phyloP scores from a whole-genome alignment of 495 filamentous ascomycete species.

The Tuber umbilicatum region DNA sequence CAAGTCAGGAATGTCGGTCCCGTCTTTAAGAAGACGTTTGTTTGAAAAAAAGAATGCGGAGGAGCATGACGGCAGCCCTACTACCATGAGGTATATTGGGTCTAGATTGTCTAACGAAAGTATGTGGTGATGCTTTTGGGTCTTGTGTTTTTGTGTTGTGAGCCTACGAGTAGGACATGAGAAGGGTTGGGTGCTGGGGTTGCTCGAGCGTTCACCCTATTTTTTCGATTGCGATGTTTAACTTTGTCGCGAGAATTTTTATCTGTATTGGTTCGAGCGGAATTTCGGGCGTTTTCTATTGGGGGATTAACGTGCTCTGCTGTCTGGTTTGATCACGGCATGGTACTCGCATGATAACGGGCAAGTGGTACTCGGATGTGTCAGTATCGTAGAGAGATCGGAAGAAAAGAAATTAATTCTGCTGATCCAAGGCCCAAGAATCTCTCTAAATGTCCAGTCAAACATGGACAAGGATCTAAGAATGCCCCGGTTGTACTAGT shows the following conservation, averaged over 20 bases:
- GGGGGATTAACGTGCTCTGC: neutral
- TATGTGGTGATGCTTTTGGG: neutral
- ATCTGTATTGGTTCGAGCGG: neutral
- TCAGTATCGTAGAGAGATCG: too few species aligned
- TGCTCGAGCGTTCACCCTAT: neutral
- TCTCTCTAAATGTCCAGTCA: too few species aligned
- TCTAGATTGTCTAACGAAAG: neutral
- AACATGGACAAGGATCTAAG: neutral
- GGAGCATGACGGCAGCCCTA: neutral
- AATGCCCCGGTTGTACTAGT: neutral
- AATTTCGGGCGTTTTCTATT: neutral
- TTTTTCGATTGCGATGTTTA: neutral
- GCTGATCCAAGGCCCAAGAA: too few species aligned
- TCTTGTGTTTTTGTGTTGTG: neutral
- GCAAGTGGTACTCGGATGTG: neutral
- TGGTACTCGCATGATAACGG: neutral
- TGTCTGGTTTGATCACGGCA: neutral
- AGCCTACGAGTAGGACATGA: neutral
- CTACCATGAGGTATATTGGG: neutral
- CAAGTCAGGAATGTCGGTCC: neutral
- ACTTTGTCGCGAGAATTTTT: neutral
- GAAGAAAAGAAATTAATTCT: too few species aligned
- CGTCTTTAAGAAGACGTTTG: neutral
- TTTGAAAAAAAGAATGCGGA: neutral
- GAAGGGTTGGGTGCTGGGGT: neutral